These are phyloP conservation scores for Wallemia hederae DNA, from an alignment of 1,284 basidiomycete species.

Conservation along the genomic window DNA sequence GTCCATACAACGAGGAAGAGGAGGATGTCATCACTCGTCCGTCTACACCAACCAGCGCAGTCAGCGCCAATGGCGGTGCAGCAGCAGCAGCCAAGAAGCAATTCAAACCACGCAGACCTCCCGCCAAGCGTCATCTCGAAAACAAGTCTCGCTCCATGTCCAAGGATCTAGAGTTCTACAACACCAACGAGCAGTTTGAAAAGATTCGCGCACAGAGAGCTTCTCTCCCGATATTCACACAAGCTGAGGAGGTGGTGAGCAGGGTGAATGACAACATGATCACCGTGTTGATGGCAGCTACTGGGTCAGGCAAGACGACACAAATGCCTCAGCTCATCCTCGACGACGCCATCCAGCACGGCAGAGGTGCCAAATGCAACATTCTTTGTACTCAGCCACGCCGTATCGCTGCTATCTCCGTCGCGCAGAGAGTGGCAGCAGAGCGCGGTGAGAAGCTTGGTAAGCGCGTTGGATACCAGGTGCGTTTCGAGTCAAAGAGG, in stretches of 20 bases:
- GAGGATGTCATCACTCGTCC: slow-evolving; percentile 6
- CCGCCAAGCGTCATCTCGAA: slow-evolving; percentile 13
- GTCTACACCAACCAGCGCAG: slow-evolving; percentile 4
- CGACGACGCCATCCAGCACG: slow-evolving; percentile 49
- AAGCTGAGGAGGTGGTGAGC: slow-evolving; percentile 32
- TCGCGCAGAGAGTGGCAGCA: slow-evolving; percentile 69
- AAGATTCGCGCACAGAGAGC: slow-evolving; percentile 37
- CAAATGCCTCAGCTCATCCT: slow-evolving; percentile 81
- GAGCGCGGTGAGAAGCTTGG: slow-evolving; percentile 57
- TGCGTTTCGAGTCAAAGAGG: slow-evolving; percentile 58
- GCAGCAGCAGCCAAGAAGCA: slow-evolving; percentile 4
- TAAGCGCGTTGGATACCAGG: slow-evolving; percentile 56
- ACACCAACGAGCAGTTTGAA: slow-evolving; percentile 30
- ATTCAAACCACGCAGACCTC: slow-evolving; percentile 11
- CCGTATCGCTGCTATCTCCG: slow-evolving; percentile 69
- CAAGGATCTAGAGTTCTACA: slow-evolving; percentile 29
- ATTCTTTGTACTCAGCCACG: slow-evolving; percentile 82
- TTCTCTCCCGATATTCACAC: slow-evolving; percentile 40
- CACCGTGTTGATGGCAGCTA: slow-evolving; percentile 76
- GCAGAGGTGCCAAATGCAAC: slow-evolving; percentile 59
- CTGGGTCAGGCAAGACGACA: slow-evolving; percentile 86
- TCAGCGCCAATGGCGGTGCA: slow-evolving; percentile 7
- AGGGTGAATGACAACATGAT: slow-evolving; percentile 56
- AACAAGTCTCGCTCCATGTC: slow-evolving; percentile 33
- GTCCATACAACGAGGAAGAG: slow-evolving; percentile 2